Evolutionary conservation across 2,329 filamentous ascomycete species (phyloP).

Genomic region (Colletotrichum destructivum): DNA sequence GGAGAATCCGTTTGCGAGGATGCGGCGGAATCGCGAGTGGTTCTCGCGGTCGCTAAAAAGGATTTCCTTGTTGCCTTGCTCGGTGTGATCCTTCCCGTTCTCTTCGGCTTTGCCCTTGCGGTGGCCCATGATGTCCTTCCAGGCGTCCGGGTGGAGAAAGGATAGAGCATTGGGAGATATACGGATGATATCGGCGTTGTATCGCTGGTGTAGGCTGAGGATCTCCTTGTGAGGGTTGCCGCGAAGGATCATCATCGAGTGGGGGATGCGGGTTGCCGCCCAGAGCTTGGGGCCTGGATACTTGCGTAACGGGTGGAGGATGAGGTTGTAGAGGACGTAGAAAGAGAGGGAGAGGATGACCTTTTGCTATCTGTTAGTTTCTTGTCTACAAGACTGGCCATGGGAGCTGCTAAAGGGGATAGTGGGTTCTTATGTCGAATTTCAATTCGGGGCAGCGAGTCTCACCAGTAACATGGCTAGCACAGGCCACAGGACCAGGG

Average conservation of each 20-base stretch:
- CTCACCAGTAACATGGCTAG: too few species aligned
- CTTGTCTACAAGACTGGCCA: too few species aligned
- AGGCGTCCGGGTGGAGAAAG: neutral
- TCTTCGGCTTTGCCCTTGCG: neutral
- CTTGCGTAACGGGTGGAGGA: neutral
- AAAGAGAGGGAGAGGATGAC: neutral
- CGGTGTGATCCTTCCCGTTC: neutral
- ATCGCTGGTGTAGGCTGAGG: neutral
- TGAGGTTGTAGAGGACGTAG: neutral
- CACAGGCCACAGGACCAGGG: too few species aligned
- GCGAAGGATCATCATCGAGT: neutral
- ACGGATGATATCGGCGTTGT: neutral
- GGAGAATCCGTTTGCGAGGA: neutral
- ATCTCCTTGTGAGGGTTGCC: neutral
- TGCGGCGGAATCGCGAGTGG: constrained; percentile 1
- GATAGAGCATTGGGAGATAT: neutral
- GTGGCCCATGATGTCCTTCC: neutral
- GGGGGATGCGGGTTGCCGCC: neutral
- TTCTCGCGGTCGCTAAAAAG: neutral
- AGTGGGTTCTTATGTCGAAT: too few species aligned
- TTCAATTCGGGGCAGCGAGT: too few species aligned
- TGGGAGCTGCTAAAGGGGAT: too few species aligned
- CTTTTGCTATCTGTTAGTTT: too few species aligned
- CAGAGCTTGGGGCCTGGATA: neutral
- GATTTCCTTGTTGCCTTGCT: neutral